Evolutionary conservation across 768 basidiomycete genomes (phyloP).

Genomic region (Suillus plorans): DNA sequence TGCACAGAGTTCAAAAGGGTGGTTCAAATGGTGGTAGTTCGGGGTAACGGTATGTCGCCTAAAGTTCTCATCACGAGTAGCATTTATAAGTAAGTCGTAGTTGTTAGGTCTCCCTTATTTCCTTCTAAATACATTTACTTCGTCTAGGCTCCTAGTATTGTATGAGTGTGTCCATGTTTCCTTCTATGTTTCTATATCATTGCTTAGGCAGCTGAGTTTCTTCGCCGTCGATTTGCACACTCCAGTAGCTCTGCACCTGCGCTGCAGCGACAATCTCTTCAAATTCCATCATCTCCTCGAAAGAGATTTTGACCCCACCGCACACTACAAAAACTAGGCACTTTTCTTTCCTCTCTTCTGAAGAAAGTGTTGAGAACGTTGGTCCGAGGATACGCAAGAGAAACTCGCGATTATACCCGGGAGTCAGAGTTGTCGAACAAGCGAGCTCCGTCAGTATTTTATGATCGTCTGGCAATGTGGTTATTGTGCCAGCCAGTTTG

Average conservation of each 20-base stretch:
- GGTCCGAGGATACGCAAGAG: conserved; percentile 43
- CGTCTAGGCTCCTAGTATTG: background rate
- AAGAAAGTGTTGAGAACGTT: conserved; percentile 17
- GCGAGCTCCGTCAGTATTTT: conserved; percentile 75
- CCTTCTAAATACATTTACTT: background rate
- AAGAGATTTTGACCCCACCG: conserved; percentile 63
- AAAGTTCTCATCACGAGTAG: background rate
- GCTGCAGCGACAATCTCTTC: conserved; percentile 36
- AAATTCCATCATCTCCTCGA: conserved; percentile 53
- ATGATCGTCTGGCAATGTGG: conserved; percentile 56
- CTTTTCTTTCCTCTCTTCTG: conserved; percentile 27
- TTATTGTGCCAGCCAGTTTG: background rate
- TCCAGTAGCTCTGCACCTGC: conserved; percentile 28
- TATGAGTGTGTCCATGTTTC: background rate
- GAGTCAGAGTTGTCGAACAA: conserved; percentile 66
- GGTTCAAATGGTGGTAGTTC: conserved; percentile 27
- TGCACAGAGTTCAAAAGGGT: conserved; percentile 23
- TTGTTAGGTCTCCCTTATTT: background rate
- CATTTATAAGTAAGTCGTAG: background rate
- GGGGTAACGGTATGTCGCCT: background rate
- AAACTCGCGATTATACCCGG: conserved; percentile 59
- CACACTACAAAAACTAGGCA: conserved; percentile 68
- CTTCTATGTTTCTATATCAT: background rate
- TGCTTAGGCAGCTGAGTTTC: conserved; percentile 19
- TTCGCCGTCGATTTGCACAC: conserved; percentile 10